Conservation (phyloP, 1,139 yeast genomes). For the Sugiyamaella neomexicana region DNA sequence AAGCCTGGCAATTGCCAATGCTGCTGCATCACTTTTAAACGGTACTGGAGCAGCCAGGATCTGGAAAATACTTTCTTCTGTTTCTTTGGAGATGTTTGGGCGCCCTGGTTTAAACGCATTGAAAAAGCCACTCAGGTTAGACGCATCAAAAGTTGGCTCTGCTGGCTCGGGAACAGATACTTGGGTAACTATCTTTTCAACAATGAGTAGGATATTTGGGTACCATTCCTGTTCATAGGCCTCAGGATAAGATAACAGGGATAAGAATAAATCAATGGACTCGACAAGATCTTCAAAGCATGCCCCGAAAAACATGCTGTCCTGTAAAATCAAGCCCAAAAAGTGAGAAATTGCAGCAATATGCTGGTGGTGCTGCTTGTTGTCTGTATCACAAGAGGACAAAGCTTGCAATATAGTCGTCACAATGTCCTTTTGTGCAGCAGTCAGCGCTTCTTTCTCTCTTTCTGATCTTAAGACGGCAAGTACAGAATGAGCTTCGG, state of each 20-base stretch:
- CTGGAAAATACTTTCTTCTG: constrained; percentile 46
- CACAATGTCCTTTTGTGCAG: constrained; percentile 34
- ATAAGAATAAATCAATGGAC: constrained; percentile 39
- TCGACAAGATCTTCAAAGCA: constrained; percentile 45
- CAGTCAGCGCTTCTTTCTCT: constrained; percentile 23
- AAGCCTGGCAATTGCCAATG: constrained; percentile 53
- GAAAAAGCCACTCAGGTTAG: constrained; percentile 3
- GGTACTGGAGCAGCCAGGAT: constrained; percentile 45
- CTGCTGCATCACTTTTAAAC: constrained; percentile 48
- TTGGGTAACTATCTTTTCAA: constrained; percentile 36
- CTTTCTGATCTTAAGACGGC: constrained; percentile 26
- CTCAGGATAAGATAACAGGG: constrained; percentile 26
- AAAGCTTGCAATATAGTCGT: constrained; percentile 44
- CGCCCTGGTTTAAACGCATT: constrained; percentile 21
- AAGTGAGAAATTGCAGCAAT: constrained; percentile 51
- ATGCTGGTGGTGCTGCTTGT: constrained; percentile 36
- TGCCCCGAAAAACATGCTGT: constrained; percentile 42
- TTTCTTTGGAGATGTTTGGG: constrained; percentile 37
- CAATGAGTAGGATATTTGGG: constrained; percentile 37
- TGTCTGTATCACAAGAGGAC: constrained; percentile 41
- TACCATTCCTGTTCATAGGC: constrained; percentile 35
- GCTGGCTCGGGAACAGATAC: constrained; percentile 28
- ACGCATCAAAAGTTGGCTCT: constrained; percentile 14
- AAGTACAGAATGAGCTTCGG: constrained; percentile 36
- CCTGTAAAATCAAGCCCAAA: constrained; percentile 49